A percentile compares a stretch with the other conserved stretches of the same genome.
These are phyloP conservation scores for Neurospora terricola DNA, from an alignment of 495 filamentous ascomycete genomes.

Conservation along the genomic window DNA sequence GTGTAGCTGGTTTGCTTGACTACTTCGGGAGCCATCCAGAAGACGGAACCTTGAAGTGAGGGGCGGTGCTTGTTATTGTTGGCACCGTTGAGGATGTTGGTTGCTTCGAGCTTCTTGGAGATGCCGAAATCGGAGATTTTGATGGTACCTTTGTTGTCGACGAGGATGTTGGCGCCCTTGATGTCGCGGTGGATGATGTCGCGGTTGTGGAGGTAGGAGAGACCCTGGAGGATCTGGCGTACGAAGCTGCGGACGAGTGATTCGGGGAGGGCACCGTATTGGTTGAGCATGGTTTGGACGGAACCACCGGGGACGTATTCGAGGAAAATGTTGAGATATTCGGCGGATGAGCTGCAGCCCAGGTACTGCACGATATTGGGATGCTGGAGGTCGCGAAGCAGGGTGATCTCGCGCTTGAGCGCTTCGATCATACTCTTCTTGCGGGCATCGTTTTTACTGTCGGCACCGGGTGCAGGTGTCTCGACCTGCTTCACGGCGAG, in stretches of 20 bases:
- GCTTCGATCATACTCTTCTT: slow-evolving; percentile 98
- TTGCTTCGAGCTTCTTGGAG: slow-evolving; percentile 59
- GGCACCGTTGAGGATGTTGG: slow-evolving; percentile 43
- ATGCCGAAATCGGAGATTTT: slow-evolving; percentile 99
- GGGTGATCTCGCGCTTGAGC: slow-evolving; percentile 88
- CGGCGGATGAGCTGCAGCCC: slow-evolving; percentile 80
- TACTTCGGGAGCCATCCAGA: slow-evolving; percentile 99
- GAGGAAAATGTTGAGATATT: slow-evolving; percentile 98
- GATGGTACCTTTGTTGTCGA: slow-evolving; percentile 97
- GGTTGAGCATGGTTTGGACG: slow-evolving; percentile 95
- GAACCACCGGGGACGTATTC: slow-evolving; percentile 98
- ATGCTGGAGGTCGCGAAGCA: slow-evolving; percentile 89
- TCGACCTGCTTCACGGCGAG: slow-evolving; percentile 99
- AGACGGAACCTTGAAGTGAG: slow-evolving; percentile 92
- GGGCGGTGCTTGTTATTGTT: slow-evolving; percentile 71
- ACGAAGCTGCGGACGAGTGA: slow-evolving; percentile 94
- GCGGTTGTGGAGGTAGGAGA: slow-evolving; percentile 89
- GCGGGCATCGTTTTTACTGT: slow-evolving; percentile 69
- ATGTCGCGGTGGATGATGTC: slow-evolving; percentile 99
- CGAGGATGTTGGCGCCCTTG: slow-evolving; percentile 97
- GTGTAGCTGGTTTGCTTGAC: slow-evolving; percentile 96
- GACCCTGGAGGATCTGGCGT: slow-evolving; percentile 85
- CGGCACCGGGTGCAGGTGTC: slow-evolving; percentile 69
- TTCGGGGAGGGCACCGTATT: slow-evolving; percentile 90
- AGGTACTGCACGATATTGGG: slow-evolving; percentile 98